Evolutionary conservation across 768 basidiomycete genomes (phyloP).

Genomic region (Clitopilus hobsonii): DNA sequence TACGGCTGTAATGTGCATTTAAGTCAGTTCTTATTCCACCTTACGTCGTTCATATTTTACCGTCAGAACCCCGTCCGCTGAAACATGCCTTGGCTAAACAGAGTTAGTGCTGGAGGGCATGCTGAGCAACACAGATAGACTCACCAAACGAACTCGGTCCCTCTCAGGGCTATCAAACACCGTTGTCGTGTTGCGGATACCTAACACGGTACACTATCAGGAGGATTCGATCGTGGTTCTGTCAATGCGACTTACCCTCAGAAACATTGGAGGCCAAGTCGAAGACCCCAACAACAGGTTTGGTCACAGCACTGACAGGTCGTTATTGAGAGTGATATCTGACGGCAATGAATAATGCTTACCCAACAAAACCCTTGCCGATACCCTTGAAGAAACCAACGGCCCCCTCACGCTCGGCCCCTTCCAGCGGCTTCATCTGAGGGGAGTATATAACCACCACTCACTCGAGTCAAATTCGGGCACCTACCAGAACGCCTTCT

Average conservation of each 20-base stretch:
- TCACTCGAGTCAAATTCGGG: background rate
- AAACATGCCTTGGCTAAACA: constrained; percentile 73
- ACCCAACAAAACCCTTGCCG: constrained; percentile 96
- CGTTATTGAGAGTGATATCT: background rate
- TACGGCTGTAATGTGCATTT: constrained; percentile 74
- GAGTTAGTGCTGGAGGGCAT: background rate
- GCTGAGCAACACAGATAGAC: constrained; percentile 16
- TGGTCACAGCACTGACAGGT: constrained; percentile 73
- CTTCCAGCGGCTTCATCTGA: constrained; percentile 95
- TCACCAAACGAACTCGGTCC: constrained; percentile 78
- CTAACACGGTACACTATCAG: constrained; percentile 28
- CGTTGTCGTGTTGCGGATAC: constrained; percentile 97
- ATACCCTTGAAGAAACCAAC: constrained; percentile 97
- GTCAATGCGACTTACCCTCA: constrained; percentile 59
- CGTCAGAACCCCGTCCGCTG: constrained; percentile 81
- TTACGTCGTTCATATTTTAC: constrained; percentile 60
- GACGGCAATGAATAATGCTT: constrained; percentile 13
- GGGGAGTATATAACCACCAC: constrained; percentile 1
- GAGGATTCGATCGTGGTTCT: background rate
- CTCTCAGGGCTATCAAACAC: constrained; percentile 92
- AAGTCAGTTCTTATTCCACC: no score
- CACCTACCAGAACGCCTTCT: constrained; percentile 82
- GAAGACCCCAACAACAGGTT: constrained; percentile 94
- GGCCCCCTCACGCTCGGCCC: constrained; percentile 91
- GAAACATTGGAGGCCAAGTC: constrained; percentile 93